Percentiles rank a stretch among this genome's conserved stretches.
These are phyloP conservation scores for Glutinoglossum americanum DNA, from an alignment of 495 filamentous ascomycete genomes.

Conservation along the genomic window DNA sequence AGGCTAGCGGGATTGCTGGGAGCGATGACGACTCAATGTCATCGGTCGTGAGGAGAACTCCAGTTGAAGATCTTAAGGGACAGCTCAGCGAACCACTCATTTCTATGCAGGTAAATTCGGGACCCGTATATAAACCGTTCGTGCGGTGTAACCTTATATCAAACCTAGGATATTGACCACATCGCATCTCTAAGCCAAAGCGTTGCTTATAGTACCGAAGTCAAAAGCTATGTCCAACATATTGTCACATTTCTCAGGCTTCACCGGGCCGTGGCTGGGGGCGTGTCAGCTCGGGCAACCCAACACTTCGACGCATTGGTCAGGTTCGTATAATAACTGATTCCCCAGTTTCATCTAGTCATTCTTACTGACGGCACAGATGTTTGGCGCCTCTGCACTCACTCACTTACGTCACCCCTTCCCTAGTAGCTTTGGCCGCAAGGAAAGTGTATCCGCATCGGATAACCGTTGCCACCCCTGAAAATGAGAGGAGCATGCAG, in stretches of 20 bases:
- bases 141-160: neutral
- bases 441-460: conserved; percentile 78
- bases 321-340: conserved; percentile 21
- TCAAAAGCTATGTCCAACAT: conserved; percentile 65
- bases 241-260: conserved; percentile 65
- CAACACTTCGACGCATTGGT: conserved; percentile 47
- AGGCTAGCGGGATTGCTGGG: conserved; percentile 18
- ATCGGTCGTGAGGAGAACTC: conserved; percentile 23
- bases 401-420: conserved; percentile 61
- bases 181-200: conserved; percentile 18
- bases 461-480: conserved; percentile 41
- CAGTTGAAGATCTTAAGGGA: neutral
- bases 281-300: conserved; percentile 56
- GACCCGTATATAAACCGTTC: neutral
- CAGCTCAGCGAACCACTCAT: neutral
- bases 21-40: conserved; percentile 23
- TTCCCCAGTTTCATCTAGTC: neutral
- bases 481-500: conserved; percentile 69
- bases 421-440: conserved; percentile 62
- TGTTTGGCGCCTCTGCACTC: conserved; percentile 68
- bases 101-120: neutral
- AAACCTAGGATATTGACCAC: conserved; percentile 20
- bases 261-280: conserved; percentile 62
- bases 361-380: conserved; percentile 9
- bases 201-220: conserved; percentile 36